Evolutionary conservation across 2,329 filamentous ascomycete genomes (phyloP).

Genomic region (Fusarium cicatricum): DNA sequence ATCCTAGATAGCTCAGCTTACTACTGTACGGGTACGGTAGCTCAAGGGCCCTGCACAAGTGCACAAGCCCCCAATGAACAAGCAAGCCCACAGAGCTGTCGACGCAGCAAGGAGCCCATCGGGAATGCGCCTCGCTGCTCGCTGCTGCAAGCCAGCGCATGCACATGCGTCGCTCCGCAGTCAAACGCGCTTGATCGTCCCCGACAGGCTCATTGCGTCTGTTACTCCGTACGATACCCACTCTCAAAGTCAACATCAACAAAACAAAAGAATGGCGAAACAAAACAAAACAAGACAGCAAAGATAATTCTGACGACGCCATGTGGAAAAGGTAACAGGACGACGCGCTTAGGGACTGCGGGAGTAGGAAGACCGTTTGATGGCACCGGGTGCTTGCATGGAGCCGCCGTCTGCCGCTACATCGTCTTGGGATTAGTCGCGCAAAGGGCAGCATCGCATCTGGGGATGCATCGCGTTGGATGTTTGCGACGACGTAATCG

Average conservation of each 20-base stretch:
- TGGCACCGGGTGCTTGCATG: slow-evolving; percentile 3
- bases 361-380: slow-evolving; percentile 4
- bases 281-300: slow-evolving; percentile 22
- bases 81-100: neutral
- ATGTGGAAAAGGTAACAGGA: neutral
- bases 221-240: slow-evolving; percentile 22
- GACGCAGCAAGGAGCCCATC: slow-evolving; percentile 18
- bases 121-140: slow-evolving; percentile 21
- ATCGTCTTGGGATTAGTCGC: slow-evolving; percentile 2
- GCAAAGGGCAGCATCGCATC: neutral
- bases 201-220: slow-evolving; percentile 15
- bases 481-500: slow-evolving; percentile 6
- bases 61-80: neutral
- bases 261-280: slow-evolving; percentile 17
- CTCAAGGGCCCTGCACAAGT: slow-evolving; percentile 9
- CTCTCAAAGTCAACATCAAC: slow-evolving; percentile 18
- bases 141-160: slow-evolving; percentile 27
- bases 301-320: neutral
- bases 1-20: slow-evolving; percentile 22
- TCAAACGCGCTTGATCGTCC: slow-evolving; percentile 21
- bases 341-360: slow-evolving; percentile 6
- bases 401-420: neutral
- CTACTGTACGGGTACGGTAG: neutral
- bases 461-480: neutral
- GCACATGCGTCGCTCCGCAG: slow-evolving; percentile 27